Evolutionary conservation across 345 rosid genomes (phyloP).

Genomic region (Brassica carinata): DNA sequence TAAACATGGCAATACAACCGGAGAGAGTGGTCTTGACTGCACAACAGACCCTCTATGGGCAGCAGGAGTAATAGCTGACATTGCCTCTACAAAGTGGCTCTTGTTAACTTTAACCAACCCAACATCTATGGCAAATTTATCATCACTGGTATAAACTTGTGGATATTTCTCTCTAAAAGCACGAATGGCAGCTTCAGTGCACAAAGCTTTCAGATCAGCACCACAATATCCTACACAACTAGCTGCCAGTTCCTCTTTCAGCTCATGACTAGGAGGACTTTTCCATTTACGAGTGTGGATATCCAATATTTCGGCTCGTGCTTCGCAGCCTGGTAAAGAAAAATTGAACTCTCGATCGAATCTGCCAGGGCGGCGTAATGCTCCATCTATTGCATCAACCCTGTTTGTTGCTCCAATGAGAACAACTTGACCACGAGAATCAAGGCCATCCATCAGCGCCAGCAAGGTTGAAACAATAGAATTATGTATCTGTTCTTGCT

Average conservation of each 20-base stretch:
- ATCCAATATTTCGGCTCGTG: conserved; percentile 93
- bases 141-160: conserved; percentile 97
- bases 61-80: conserved; percentile 96
- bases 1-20: conserved; percentile 90
- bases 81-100: conserved; percentile 89
- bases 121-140: conserved; percentile 92
- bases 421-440: conserved; percentile 99
- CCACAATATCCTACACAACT: conserved; percentile 99
- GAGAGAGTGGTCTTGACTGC: conserved; percentile 93
- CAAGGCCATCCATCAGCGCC: conserved; percentile 99
- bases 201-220: conserved; percentile 95
- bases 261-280: conserved; percentile 84
- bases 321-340: conserved; percentile 98
- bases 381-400: conserved; percentile 99
- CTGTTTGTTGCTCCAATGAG: conserved; percentile 99
- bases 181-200: conserved; percentile 99
- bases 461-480: conserved; percentile 98
- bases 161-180: conserved; percentile 99
- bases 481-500: conserved; percentile 99
- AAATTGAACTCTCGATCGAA: conserved; percentile 98
- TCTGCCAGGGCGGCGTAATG: conserved; percentile 98
- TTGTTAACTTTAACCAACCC: conserved; percentile 85
- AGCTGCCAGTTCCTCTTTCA: conserved; percentile 89
- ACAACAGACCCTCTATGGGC: conserved; percentile 97
- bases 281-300: conserved; percentile 99